These are phyloP conservation scores for Diplodia scrobiculata DNA, from an alignment of 2,329 filamentous ascomycete genomes.

Conservation along the genomic window DNA sequence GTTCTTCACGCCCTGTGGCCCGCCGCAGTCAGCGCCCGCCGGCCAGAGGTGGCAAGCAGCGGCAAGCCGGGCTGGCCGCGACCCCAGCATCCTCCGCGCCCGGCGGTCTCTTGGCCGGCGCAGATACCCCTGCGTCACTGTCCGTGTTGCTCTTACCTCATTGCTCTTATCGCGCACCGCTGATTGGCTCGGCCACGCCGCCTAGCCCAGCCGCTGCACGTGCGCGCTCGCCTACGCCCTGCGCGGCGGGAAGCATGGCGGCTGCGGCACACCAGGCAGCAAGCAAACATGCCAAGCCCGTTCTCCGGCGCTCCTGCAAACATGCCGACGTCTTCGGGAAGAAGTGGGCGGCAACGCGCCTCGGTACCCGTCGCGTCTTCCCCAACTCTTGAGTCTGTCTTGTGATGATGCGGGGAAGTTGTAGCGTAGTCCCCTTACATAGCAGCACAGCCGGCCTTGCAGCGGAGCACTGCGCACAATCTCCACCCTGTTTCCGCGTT, in stretches of 20 bases:
- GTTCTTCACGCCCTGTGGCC: not conserved
- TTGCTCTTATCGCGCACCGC: constrained; percentile 11
- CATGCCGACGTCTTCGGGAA: constrained; percentile 7
- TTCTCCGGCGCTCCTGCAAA: constrained; percentile 7
- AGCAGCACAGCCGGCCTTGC: constrained; percentile 14
- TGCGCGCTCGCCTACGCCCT: constrained; percentile 17
- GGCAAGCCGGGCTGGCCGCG: constrained; percentile 3
- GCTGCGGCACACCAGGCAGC: not conserved
- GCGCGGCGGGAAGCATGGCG: not conserved
- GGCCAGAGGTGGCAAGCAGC: constrained; percentile 4
- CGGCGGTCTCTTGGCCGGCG: constrained; percentile 16
- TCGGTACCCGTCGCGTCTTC: constrained; percentile 3
- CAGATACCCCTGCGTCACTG: constrained; percentile 14
- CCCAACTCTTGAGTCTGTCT: not conserved
- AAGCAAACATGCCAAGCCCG: constrained; percentile 22
- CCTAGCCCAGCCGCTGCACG: not conserved
- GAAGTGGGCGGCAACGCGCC: not conserved
- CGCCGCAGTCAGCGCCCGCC: not conserved
- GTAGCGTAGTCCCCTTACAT: constrained; percentile 2
- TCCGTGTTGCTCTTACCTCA: constrained; percentile 20
- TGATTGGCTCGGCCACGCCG: constrained; percentile 5
- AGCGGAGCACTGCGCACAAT: not conserved
- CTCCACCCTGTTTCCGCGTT: not conserved
- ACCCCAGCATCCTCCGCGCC: constrained; percentile 7
- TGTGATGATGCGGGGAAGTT: constrained; percentile 25